Base-by-base conservation (phyloP, 257 asterid genomes). In the Ajuga chamaepitys region DNA sequence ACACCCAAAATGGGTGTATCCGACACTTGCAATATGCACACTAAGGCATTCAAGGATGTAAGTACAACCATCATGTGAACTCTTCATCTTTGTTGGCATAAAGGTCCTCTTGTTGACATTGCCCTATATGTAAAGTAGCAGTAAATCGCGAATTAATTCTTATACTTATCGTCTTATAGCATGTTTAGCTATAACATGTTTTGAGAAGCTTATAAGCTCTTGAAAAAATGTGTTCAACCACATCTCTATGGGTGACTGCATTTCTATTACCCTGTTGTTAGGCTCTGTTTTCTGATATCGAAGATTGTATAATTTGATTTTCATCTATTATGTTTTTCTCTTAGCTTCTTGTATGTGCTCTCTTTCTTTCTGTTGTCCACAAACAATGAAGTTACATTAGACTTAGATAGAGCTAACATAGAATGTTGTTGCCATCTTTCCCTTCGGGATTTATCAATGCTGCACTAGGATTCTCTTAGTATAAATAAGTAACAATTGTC, bases 11-110 rank as follows among this genome's bases (percentile, higher is more conserved):
- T 74, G 61, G 83, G 87, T 24, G 81, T 77, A 46, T 62, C 95
- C 55, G 96, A 89, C 56, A 81, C 95, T 16, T 92, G 97, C 58
- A 45, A 62, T 35, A 12, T 78, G 63, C 97, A 89, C 18, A 17
- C 83, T 2, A 92, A 87, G 85, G 91, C 98, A 12, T 92, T 92
- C 81, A 93, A 85, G 77, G 95, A 92, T 59, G 97, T 89, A 84
- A 79, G 88, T 68, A 42, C 20, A 66, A 2, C 11, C 22, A 37
- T 59, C 51, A 22, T 25, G 25, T 24, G 61, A 34, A 64, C 59
- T 64, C 24, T 21, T n/a, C 18, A 16, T 62, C n/a, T 3, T 20
- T 14, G 18, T 7, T 35, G 9, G 28, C 16, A 32, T 61, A 3
- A 0, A 50, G 9, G 1, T 21, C 11, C 16, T 35, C 8, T 10